Base-by-base conservation (phyloP, 805 yeast genomes). In the Metschnikowia shivogae region DNA sequence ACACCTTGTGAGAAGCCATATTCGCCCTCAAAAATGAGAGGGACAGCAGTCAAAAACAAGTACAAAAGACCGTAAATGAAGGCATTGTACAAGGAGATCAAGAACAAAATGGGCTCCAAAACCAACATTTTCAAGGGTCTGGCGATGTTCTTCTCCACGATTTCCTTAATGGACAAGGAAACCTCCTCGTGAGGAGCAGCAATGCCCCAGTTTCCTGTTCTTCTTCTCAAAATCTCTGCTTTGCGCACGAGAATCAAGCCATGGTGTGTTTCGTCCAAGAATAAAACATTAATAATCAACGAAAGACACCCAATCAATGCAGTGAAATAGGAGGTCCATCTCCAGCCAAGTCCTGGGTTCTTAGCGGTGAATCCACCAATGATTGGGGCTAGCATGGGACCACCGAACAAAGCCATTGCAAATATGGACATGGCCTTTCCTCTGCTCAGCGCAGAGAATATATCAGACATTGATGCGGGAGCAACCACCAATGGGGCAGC, bases 151-250 rank as follows among this genome's bases (percentile, higher is more conserved):
- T 81, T 81, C 39, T 55, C 78, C 29, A 74, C 74, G 50, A 88
- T 77, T 40, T 82, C 89, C 48, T 66, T 72, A 37, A 55, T 42
- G 17, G 56, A 52, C 30, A 55, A 46, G 17, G 52, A 43, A 5
- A 53, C 46, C 45, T 55, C 56, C 56, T 86, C 93, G 57, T 82
- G 89, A 7, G 87, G 81, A 26, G 95, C 89, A 55, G 80, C 84
- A 41, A 86, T 79, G 35, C 86, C 86, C 93, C 93, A 86, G 67
- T 83, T 87, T 14, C 87, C 86, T 10, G 92, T 86, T 51, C 80
- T 68, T 54, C 75, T 68, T 55, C 89, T 76, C 58, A 87, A 70
- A 37, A 63, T 67, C 42, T 70, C 68, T 3, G 95, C 95, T 64
- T 85, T 85, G 14, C 70, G 56, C 17, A 73, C 78, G 46, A 86